phyloP scores from a whole-genome alignment of 164 flowering plant genomes.

The Nymphaea colorata region DNA sequence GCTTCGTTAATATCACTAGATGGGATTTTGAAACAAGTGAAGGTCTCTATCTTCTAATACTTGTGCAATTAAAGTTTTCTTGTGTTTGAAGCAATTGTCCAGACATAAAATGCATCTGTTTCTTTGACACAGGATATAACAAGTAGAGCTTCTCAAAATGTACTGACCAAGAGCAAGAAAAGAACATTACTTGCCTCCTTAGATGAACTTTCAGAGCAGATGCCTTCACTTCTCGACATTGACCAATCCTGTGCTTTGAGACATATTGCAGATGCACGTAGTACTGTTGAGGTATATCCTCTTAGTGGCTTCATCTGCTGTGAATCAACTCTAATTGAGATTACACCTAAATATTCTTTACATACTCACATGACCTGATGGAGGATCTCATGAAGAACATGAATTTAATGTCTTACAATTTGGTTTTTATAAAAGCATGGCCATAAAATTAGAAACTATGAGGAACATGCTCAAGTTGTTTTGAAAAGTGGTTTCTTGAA shows the following conservation, averaged over 20 bases:
- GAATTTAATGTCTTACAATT: no score
- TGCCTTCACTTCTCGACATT: constrained; percentile 96
- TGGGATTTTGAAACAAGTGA: constrained; percentile 83
- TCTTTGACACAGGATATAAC: constrained; percentile 48
- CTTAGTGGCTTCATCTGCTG: no score
- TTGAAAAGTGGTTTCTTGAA: no score
- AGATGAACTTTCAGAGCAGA: constrained; percentile 64
- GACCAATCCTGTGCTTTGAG: constrained; percentile 93
- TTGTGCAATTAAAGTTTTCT: not conserved
- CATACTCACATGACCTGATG: no score
- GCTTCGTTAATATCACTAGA: constrained; percentile 96
- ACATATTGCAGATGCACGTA: constrained; percentile 79
- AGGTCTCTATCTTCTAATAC: constrained; percentile 34
- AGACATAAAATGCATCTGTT: not conserved
- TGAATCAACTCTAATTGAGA: no score
- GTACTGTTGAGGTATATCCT: constrained; percentile 44
- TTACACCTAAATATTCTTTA: no score
- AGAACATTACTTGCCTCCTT: constrained; percentile 54
- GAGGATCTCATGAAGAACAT: no score
- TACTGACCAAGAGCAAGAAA: constrained; percentile 65
- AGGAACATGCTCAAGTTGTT: no score
- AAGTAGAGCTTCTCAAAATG: constrained; percentile 53
- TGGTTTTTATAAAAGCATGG: no score
- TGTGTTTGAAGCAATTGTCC: not conserved
- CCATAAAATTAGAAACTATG: no score